Evolutionary conservation across 257 asterid species (phyloP).

Genomic region (Petunia secreta): DNA sequence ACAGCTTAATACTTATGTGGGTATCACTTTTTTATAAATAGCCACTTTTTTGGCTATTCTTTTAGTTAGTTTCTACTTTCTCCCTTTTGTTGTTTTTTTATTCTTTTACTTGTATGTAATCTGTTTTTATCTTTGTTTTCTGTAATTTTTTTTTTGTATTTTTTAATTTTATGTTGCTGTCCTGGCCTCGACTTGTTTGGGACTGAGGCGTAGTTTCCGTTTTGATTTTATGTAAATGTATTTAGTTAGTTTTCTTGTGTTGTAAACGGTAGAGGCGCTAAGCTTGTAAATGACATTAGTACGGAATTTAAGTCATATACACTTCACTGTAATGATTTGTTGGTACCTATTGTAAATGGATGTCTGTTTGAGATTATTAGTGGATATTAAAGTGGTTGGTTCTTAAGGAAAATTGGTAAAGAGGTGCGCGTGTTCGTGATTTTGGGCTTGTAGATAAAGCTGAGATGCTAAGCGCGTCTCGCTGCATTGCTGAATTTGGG

Average conservation of each 20-base stretch:
- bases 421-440: slow-evolving; percentile 16
- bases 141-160: slow-evolving; percentile 32
- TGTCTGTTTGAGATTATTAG: not conserved
- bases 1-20: slow-evolving; percentile 94
- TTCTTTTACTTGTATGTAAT: slow-evolving; percentile 17
- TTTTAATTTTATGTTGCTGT: slow-evolving; percentile 25
- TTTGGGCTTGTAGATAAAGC: slow-evolving; percentile 32
- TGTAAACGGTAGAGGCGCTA: not conserved
- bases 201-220: not conserved
- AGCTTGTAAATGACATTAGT: not conserved
- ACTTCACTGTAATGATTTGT: too few species aligned
- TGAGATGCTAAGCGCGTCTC: slow-evolving; percentile 30
- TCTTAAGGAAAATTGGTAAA: slow-evolving; percentile 19
- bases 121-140: not conserved
- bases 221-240: not conserved
- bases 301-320: too few species aligned
- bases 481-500: slow-evolving; percentile 45
- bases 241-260: not conserved
- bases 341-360: slow-evolving; percentile 30
- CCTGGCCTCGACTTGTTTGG: not conserved
- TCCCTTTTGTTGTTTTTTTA: not conserved
- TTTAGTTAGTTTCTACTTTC: slow-evolving; percentile 24
- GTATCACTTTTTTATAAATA: slow-evolving; percentile 45
- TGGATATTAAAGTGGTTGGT: not conserved
- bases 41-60: slow-evolving; percentile 32